Percentiles rank a stretch among this genome's conserved stretches.
Evolutionary conservation across 164 flowering plant species (phyloP).

Genomic region (Vitis rupestris): DNA sequence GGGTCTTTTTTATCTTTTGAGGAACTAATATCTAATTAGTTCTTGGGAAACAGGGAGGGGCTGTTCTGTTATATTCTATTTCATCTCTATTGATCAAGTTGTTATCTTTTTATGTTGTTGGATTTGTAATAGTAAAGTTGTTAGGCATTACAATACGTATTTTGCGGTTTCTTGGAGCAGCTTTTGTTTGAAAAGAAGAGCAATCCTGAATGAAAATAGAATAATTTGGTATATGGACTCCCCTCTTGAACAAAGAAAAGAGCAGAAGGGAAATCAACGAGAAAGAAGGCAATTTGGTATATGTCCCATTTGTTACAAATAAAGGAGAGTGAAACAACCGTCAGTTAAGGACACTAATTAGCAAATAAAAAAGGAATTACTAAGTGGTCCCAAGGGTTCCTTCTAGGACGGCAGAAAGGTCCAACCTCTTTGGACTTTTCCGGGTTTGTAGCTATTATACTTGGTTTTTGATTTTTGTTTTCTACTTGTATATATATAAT

Average conservation of each 20-base stretch:
- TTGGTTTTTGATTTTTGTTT: no score
- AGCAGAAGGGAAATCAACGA: no score
- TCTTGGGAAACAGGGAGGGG: neutral
- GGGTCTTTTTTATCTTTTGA: neutral
- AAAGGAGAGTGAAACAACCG: no score
- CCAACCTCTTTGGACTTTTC: no score
- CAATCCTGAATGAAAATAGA: neutral
- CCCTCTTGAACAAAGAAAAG: neutral
- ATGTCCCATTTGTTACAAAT: no score
- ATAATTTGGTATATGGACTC: neutral
- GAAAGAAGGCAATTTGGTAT: neutral
- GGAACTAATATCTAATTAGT: conserved; percentile 9
- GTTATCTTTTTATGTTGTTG: neutral
- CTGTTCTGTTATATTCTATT: neutral
- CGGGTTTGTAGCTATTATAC: no score
- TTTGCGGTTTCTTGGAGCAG: neutral
- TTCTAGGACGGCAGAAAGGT: no score
- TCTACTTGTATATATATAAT: no score
- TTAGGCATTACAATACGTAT: neutral
- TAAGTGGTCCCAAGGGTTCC: no score
- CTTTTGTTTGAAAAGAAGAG: neutral
- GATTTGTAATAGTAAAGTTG: neutral
- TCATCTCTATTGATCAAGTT: neutral
- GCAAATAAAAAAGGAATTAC: no score
- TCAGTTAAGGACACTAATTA: no score